Evolutionary conservation across 345 rosid genomes (phyloP).

Genomic region (Linum usitatissimum): DNA sequence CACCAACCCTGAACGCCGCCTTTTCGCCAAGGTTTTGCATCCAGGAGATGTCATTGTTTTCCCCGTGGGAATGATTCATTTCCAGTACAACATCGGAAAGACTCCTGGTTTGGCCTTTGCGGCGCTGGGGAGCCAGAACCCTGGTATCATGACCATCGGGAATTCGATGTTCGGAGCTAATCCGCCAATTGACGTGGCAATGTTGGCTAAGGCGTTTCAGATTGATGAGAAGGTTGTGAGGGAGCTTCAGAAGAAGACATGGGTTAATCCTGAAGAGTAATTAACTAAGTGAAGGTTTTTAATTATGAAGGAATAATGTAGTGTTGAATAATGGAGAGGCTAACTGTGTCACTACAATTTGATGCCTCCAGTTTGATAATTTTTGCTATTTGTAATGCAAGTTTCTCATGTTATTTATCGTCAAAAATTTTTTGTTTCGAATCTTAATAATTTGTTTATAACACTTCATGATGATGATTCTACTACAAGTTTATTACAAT

Average conservation of each 20-base stretch:
- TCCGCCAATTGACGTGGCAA: not conserved
- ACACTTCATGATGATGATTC: too few species aligned
- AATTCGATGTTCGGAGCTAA: not conserved
- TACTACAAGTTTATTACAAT: too few species aligned
- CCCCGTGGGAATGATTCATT: not conserved
- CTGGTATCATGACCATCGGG: not conserved
- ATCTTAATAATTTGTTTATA: too few species aligned
- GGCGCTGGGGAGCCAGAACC: not conserved
- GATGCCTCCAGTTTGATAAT: too few species aligned
- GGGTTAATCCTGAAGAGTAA: not conserved
- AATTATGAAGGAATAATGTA: too few species aligned
- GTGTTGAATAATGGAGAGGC: too few species aligned
- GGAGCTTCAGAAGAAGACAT: not conserved
- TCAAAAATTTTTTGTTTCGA: too few species aligned
- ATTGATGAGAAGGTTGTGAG: not conserved
- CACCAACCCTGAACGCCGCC: not conserved
- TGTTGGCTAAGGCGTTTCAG: not conserved
- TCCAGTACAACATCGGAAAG: not conserved
- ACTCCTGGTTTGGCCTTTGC: not conserved
- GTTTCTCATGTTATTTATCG: too few species aligned
- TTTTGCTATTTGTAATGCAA: too few species aligned
- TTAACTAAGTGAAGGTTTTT: too few species aligned
- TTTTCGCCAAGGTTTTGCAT: not conserved
- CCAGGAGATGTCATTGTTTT: not conserved
- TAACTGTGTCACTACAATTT: too few species aligned